Conservation (phyloP, 108 stramenopile species). For the Nannochloropsis granulata region DNA sequence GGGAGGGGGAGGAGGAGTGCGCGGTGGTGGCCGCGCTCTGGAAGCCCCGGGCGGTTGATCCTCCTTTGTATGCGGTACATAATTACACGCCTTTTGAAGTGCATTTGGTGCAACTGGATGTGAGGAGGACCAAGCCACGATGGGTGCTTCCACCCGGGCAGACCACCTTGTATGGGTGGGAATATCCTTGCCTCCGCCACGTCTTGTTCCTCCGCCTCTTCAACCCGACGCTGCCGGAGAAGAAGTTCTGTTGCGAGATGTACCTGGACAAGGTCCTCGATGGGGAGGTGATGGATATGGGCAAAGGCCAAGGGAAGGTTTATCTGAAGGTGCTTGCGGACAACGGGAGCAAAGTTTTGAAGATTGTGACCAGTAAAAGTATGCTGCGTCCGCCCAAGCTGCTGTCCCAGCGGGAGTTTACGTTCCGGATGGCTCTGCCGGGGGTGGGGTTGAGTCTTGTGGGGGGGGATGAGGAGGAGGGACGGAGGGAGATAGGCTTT, state of each 20-base stretch:
- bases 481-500: neutral
- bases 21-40: conserved; percentile 24
- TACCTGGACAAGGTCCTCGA: neutral
- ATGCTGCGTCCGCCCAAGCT: neutral
- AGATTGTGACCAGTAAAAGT: neutral
- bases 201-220: neutral
- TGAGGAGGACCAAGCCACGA: neutral
- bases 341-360: neutral
- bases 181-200: neutral
- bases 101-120: neutral
- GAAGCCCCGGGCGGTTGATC: neutral
- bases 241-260: neutral
- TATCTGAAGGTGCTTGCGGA: neutral
- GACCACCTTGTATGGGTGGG: neutral
- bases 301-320: neutral
- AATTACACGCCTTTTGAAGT: neutral
- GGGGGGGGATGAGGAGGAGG: neutral
- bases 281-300: neutral
- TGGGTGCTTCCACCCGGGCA: neutral
- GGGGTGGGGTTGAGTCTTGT: neutral
- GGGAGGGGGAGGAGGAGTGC: conserved; percentile 13
- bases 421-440: neutral
- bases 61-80: neutral
- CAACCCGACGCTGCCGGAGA: neutral
- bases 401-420: neutral